A percentile compares a stretch with the other conserved stretches of the same genome.
Conservation (phyloP, 306 rosid species). For the Cicer pinnatifidum region DNA sequence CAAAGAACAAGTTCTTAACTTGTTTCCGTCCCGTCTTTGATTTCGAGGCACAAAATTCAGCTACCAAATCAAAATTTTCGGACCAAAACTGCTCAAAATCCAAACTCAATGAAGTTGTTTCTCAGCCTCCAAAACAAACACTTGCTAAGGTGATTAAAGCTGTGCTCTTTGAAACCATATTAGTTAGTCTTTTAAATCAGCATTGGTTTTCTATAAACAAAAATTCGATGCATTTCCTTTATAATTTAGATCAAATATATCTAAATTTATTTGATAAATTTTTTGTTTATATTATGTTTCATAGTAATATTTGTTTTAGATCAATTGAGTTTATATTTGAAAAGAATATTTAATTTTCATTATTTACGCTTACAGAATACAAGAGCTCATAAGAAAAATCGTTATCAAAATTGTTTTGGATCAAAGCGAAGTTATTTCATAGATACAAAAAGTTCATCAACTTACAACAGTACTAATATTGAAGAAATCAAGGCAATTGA, state of each 20-base stretch:
- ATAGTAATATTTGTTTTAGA: no score
- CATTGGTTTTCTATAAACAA: not conserved
- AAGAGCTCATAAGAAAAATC: conserved; percentile 44
- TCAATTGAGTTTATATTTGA: not conserved
- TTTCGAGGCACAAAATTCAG: conserved; percentile 15
- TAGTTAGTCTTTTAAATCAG: conserved; percentile 50
- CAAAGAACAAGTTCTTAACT: conserved; percentile 64
- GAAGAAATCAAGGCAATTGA: conserved; percentile 13
- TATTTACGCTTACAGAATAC: conserved; percentile 47
- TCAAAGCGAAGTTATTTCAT: conserved; percentile 44
- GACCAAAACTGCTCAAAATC: conserved; percentile 22
- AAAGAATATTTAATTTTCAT: not conserved
- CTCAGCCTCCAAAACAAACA: conserved; percentile 46
- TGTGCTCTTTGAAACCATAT: conserved; percentile 53
- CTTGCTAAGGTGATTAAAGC: conserved; percentile 58
- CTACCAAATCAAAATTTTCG: conserved; percentile 11
- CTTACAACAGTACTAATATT: not conserved
- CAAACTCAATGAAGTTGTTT: conserved; percentile 4
- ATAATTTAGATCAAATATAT: no score
- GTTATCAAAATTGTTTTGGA: conserved; percentile 46
- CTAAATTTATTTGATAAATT: no score
- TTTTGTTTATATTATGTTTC: no score
- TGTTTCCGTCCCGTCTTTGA: conserved; percentile 74
- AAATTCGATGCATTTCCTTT: no score
- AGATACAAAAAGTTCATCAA: conserved; percentile 30